A percentile compares a stretch with the other conserved stretches of the same genome.
Conservation (phyloP, 345 rosid genomes). For the Fremontodendron californicum region DNA sequence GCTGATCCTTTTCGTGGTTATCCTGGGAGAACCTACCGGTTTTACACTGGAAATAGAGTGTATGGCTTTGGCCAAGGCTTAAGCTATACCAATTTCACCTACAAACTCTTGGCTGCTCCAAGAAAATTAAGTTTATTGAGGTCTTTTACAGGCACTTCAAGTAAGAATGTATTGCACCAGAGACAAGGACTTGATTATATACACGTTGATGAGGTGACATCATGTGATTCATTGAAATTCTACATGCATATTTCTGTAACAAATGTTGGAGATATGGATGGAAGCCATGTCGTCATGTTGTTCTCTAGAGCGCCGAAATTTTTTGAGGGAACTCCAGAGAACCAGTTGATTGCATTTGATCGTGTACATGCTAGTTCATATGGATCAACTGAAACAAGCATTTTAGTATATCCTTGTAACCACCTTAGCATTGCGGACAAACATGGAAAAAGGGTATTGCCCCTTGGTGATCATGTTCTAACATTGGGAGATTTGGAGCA, state of each 20-base stretch:
- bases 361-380: constrained; percentile 52
- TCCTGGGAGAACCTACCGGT: constrained; percentile 89
- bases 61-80: constrained; percentile 75
- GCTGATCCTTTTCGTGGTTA: constrained; percentile 65
- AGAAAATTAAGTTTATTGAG: constrained; percentile 36
- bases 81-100: constrained; percentile 60
- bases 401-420: constrained; percentile 67
- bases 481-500: constrained; percentile 58
- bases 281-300: constrained; percentile 73
- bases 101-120: constrained; percentile 65
- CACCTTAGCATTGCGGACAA: constrained; percentile 59
- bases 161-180: constrained; percentile 37
- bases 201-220: constrained; percentile 28
- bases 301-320: constrained; percentile 49
- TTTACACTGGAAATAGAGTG: constrained; percentile 63
- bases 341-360: constrained; percentile 73
- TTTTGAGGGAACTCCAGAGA: constrained; percentile 47
- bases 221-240: constrained; percentile 57
- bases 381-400: constrained; percentile 38
- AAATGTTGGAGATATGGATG: constrained; percentile 62
- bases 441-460: constrained; percentile 54
- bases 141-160: constrained; percentile 21
- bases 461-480: constrained; percentile 56
- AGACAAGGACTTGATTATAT: constrained; percentile 30
- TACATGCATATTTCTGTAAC: constrained; percentile 39